Percentiles rank a stretch among this genome's conserved stretches.
Evolutionary conservation across 192 early-diverging fungal species (phyloP).

Genomic region (Phlyctochytrium bullatum): DNA sequence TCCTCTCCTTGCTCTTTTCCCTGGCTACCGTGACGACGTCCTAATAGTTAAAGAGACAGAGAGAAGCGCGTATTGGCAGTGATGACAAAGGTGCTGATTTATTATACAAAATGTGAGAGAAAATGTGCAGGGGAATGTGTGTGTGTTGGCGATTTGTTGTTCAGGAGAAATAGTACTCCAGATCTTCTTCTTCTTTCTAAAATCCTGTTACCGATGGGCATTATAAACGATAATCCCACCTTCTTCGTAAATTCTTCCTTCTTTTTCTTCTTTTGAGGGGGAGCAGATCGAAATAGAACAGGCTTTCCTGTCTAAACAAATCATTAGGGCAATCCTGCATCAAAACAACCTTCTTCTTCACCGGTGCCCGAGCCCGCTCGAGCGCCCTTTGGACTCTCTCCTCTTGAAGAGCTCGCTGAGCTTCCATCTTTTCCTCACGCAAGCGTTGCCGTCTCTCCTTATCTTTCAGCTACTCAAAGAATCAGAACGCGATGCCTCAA

Average conservation of each 20-base stretch:
- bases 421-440: constrained; percentile 58
- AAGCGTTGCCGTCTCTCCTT: constrained; percentile 55
- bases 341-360: constrained; percentile 55
- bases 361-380: constrained; percentile 58
- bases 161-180: constrained; percentile 33
- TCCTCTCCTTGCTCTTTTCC: no score
- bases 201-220: no score
- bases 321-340: neutral
- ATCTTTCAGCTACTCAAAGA: constrained; percentile 49
- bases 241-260: constrained; percentile 56
- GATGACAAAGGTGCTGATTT: no score
- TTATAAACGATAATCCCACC: constrained; percentile 37
- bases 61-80: no score
- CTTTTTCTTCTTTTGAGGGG: constrained; percentile 59
- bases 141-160: no score
- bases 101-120: no score
- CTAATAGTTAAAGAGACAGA: no score
- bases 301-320: constrained; percentile 47
- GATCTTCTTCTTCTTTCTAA: constrained; percentile 15
- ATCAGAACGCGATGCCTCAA: constrained; percentile 5
- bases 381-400: constrained; percentile 55
- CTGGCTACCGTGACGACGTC: no score
- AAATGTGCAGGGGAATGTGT: no score
- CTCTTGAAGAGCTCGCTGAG: constrained; percentile 52
- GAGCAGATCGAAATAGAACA: constrained; percentile 55